These are phyloP conservation scores for Aureobasidium leucospermi DNA, from an alignment of 2,329 filamentous ascomycete genomes.

Conservation along the genomic window DNA sequence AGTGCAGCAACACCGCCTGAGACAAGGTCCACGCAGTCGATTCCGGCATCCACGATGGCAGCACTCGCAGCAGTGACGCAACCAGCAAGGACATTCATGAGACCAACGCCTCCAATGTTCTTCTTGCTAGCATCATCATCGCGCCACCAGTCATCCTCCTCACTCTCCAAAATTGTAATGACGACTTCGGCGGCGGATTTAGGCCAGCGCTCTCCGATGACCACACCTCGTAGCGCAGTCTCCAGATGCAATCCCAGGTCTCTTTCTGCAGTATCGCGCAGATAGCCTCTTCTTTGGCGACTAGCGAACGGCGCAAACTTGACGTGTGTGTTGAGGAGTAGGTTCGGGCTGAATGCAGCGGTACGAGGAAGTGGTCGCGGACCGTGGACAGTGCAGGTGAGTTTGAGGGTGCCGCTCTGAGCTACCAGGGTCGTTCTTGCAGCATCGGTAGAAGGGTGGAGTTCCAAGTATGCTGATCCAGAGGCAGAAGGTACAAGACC, in stretches of 20 bases:
- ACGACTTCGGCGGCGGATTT: slow-evolving; percentile 96
- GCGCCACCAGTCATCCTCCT: slow-evolving; percentile 68
- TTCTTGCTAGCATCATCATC: slow-evolving; percentile 29
- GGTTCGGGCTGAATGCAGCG: slow-evolving; percentile 83
- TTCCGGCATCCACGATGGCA: slow-evolving; percentile 86
- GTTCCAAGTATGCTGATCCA: slow-evolving; percentile 79
- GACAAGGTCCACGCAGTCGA: slow-evolving; percentile 89
- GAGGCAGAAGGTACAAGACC: slow-evolving; percentile 88
- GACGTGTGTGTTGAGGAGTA: slow-evolving; percentile 85
- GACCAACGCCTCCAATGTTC: slow-evolving; percentile 59
- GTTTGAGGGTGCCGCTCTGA: slow-evolving; percentile 66
- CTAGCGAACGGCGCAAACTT: slow-evolving; percentile 96
- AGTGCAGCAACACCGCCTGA: slow-evolving; percentile 76
- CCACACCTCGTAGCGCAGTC: slow-evolving; percentile 77
- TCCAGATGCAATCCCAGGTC: slow-evolving; percentile 89
- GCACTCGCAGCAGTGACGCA: slow-evolving; percentile 92
- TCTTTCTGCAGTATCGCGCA: slow-evolving; percentile 77
- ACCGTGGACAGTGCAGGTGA: slow-evolving; percentile 88
- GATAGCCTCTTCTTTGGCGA: slow-evolving; percentile 70
- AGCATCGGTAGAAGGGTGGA: slow-evolving; percentile 38
- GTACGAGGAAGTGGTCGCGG: slow-evolving; percentile 84
- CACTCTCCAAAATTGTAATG: slow-evolving; percentile 86
- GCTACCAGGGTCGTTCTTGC: slow-evolving; percentile 38
- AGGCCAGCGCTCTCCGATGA: slow-evolving; percentile 94
- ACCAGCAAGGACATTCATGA: slow-evolving; percentile 84